These are phyloP conservation scores for Wallacemonas sp. DNA, from an alignment of 208 protist genomes.

Conservation along the genomic window DNA sequence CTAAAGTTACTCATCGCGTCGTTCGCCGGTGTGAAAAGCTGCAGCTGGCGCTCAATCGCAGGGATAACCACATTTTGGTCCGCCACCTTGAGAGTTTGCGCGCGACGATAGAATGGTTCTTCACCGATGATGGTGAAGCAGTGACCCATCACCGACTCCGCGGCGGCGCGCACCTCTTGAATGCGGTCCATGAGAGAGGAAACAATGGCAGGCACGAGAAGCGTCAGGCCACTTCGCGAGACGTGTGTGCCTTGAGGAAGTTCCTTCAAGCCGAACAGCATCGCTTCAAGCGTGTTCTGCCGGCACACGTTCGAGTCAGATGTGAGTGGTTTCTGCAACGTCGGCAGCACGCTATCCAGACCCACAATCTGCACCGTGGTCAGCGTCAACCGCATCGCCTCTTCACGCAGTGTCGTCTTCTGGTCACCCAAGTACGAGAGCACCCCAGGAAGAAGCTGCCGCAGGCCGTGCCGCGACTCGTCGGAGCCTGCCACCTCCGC, in stretches of 20 bases:
- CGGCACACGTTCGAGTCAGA: constrained; percentile 78
- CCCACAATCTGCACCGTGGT: constrained; percentile 60
- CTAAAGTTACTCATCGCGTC: constrained; percentile 1
- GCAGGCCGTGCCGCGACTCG: constrained; percentile 46
- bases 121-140: constrained; percentile 66
- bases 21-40: constrained; percentile 26
- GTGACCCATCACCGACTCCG: constrained; percentile 74
- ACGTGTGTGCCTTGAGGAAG: constrained; percentile 31
- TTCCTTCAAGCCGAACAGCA: constrained; percentile 65
- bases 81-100: constrained; percentile 69
- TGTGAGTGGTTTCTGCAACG: constrained; percentile 67
- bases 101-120: constrained; percentile 50
- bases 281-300: constrained; percentile 72
- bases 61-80: constrained; percentile 78
- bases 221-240: constrained; percentile 38
- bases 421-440: constrained; percentile 80
- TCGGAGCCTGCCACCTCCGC: constrained; percentile 45
- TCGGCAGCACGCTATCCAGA: constrained; percentile 59
- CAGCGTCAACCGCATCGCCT: constrained; percentile 60
- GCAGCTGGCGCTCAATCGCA: constrained; percentile 71
- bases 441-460: constrained; percentile 58
- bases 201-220: constrained; percentile 62
- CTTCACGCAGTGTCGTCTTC: constrained; percentile 76
- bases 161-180: constrained; percentile 71
- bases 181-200: constrained; percentile 80